phyloP scores from a whole-genome alignment of 768 basidiomycete species.

The Jaapia argillacea region DNA sequence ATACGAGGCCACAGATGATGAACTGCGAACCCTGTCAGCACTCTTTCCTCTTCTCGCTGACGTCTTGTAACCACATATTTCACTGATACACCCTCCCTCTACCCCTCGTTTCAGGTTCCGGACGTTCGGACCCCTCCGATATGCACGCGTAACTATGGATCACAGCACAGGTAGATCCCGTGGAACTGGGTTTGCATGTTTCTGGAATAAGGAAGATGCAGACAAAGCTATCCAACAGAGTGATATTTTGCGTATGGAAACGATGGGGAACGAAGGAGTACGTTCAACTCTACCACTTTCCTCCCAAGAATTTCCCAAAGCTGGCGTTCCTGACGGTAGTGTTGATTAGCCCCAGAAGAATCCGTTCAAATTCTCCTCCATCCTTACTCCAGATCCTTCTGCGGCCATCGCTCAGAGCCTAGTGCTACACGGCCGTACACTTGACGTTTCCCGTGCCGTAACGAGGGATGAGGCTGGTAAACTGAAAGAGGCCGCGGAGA shows the following conservation, averaged over 20 bases:
- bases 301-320: background rate
- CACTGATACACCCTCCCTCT: background rate
- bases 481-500: conserved; percentile 83
- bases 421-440: conserved; percentile 85
- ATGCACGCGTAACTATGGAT: conserved; percentile 87
- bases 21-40: conserved; percentile 72
- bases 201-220: conserved; percentile 90
- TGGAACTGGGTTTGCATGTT: conserved; percentile 95
- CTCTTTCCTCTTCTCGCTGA: conserved; percentile 1
- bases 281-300: background rate
- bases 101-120: conserved; percentile 62
- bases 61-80: conserved; percentile 1
- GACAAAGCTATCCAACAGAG: conserved; percentile 79
- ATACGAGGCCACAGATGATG: conserved; percentile 88
- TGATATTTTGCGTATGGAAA: conserved; percentile 57
- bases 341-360: conserved; percentile 66
- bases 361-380: conserved; percentile 79
- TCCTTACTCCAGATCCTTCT: conserved; percentile 91
- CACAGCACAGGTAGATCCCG: conserved; percentile 74
- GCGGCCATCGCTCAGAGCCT: conserved; percentile 72
- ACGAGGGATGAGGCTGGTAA: conserved; percentile 82
- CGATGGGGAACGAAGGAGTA: conserved; percentile 31
- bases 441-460: conserved; percentile 86
- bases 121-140: conserved; percentile 84
- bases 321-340: too few species aligned